Evolutionary conservation across 2,329 filamentous ascomycete genomes (phyloP).

Genomic region (Conoideocrella luteorostrata): DNA sequence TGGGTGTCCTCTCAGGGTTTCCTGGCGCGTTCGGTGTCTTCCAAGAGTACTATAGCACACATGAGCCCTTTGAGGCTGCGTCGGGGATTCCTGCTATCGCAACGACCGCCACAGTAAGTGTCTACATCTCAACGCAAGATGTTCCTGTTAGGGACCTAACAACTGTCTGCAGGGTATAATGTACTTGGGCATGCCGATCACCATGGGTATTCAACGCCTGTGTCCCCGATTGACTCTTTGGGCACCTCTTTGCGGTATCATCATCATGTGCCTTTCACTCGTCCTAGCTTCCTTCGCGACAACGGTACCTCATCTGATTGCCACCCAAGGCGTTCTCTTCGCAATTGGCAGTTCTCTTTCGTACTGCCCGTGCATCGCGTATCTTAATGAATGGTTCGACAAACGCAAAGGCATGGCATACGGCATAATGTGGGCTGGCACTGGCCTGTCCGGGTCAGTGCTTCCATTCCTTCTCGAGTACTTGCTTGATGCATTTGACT

Average conservation of each 20-base stretch:
- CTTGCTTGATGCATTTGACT: conserved; percentile 40
- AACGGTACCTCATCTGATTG: conserved; percentile 43
- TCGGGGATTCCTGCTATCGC: conserved; percentile 52
- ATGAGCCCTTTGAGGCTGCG: conserved; percentile 45
- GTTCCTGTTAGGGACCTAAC: not conserved
- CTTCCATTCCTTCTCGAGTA: conserved; percentile 36
- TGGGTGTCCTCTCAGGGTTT: conserved; percentile 40
- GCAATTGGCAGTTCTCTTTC: conserved; percentile 44
- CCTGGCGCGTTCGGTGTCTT: conserved; percentile 61
- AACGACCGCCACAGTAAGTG: conserved; percentile 45
- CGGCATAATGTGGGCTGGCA: conserved; percentile 48
- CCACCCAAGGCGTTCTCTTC: conserved; percentile 52
- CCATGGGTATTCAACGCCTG: conserved; percentile 36
- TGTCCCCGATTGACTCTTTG: conserved; percentile 31
- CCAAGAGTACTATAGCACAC: conserved; percentile 55
- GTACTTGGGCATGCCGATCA: conserved; percentile 41
- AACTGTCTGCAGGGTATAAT: conserved; percentile 33
- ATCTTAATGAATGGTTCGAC: conserved; percentile 52
- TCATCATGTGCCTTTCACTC: conserved; percentile 41
- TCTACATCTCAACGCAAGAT: not conserved
- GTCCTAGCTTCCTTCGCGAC: conserved; percentile 42
- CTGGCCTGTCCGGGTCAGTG: conserved; percentile 40
- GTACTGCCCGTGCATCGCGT: conserved; percentile 45
- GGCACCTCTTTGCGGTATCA: conserved; percentile 32
- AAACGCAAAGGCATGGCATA: conserved; percentile 47